Evolutionary conservation across 1,284 basidiomycete genomes (phyloP).

Genomic region (Pisolithus thermaeus): DNA sequence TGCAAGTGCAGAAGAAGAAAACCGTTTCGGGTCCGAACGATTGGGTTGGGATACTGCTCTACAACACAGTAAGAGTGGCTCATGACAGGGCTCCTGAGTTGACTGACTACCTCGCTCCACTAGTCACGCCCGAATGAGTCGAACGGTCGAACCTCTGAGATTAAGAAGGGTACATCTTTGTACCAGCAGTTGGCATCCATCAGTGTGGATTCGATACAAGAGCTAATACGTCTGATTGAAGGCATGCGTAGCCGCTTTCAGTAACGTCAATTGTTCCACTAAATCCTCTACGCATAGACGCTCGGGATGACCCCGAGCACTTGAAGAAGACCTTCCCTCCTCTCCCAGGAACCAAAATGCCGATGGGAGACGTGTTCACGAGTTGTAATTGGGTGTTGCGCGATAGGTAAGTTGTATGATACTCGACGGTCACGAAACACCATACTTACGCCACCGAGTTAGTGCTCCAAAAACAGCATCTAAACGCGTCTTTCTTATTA

Average conservation of each 20-base stretch:
- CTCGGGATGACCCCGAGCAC: conserved; percentile 50
- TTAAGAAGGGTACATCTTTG: conserved; percentile 71
- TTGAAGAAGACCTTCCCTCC: conserved; percentile 60
- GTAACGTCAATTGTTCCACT: neutral
- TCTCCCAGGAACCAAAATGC: conserved; percentile 44
- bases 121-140: conserved; percentile 48
- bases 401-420: conserved; percentile 56
- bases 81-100: neutral
- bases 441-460: conserved; percentile 5
- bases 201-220: conserved; percentile 75
- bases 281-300: conserved; percentile 34
- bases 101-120: conserved; percentile 14
- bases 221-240: conserved; percentile 64
- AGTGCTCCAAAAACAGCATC: conserved; percentile 83
- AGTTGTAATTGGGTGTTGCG: conserved; percentile 85
- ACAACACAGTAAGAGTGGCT: conserved; percentile 75
- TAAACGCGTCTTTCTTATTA: conserved; percentile 90
- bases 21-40: conserved; percentile 85
- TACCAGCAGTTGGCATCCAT: conserved; percentile 75
- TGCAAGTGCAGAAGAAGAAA: conserved; percentile 85
- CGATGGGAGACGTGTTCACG: conserved; percentile 81
- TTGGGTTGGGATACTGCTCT: conserved; percentile 84
- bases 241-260: conserved; percentile 37
- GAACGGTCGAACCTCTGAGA: conserved; percentile 55
- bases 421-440: neutral